Base-by-base conservation (phyloP, 2,329 filamentous ascomycete species). In the Didymella segeticola region DNA sequence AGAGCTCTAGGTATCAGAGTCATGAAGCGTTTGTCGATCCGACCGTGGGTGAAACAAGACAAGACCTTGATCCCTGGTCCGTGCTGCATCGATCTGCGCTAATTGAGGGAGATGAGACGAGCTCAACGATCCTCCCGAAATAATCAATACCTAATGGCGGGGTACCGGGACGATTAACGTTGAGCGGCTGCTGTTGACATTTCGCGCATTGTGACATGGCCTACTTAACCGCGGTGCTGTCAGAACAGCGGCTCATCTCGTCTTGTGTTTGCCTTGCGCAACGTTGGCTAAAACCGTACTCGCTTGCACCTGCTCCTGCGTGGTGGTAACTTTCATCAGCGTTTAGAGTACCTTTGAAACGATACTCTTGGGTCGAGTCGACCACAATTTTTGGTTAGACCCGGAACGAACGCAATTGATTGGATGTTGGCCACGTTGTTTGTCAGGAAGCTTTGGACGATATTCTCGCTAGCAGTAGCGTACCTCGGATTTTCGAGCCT, bases 281-380 rank as follows among this genome's bases (percentile, higher is more conserved):
- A 31, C 17, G 27, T 30, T 14, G 3, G 34, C 34, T 20, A n/a
- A 41, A 29, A 19, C 30, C 26, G 8, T 39, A 10, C n/a, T 39
- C 46, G 34, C 45, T 49, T 41, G 39, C 41, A 45, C 27, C 34
- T 55, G 39, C 41, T 49, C 27, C 34, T 55, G 50, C 27, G 36
- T 57, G 15, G 42, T 34, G 34, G 29, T 47, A 53, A 41, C 38
- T 58, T 51, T 54, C 22, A 23, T 51, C 42, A 30, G 45, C 25
- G 51, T 56, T 53, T 57, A 22, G 31, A 25, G n/a, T n/a, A n/a
- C n/a, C 19, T 46, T n/a, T 29, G 38, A 53, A 41, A 29, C 46
- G 23, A 19, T 37, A 14, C 41, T 43, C 26, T 43, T 43, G 8
- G 27, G 9, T 20, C 22, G 33, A 33, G 38, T 46, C 45, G 49